Base-by-base conservation (phyloP, 2,329 filamentous ascomycete genomes). In the Coleophoma crateriformis region DNA sequence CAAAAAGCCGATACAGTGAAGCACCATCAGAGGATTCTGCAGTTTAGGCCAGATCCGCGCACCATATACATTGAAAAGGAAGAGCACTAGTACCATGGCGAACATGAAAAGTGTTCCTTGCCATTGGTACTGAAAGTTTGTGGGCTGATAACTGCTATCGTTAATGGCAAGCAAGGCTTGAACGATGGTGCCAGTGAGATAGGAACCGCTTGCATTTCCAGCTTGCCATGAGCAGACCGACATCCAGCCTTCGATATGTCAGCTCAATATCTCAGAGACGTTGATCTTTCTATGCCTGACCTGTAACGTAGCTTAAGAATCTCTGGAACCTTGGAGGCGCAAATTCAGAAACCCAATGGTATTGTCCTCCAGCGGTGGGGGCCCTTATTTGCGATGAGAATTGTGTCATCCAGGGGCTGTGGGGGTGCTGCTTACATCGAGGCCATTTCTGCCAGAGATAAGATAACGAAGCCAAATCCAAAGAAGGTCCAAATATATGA, bases 301-400 rank as follows among this genome's bases (percentile, higher is more conserved):
- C 73, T 13, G 72, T 72, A 7, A 77, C 60, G 55, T 81, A 82
- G 51, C 75, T 78, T 2, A 82, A 64, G 37, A 74, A 71, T 50
- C 73, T 76, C 54, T 81, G 76, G 44, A 69, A 66, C 39, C 63
- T 63, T 0, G 61, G 64, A 0, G 76, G 72, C 0, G 75, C 70
- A 52, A 79, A 77, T 46, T 77, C 74, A 1, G 71, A 77, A 1
- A 79, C 75, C 77, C 76, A 80, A 54, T 78, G 75, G 51, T 80
- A 81, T 54, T 81, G 77, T 4, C 78, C 78, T 19, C 78, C 78
- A 3, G 72, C 71, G 0, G 75, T 81, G 0, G 79, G 79, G 3
- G 76, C 76, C 68, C 41, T 44, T 7, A 17, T 6, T 22, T 41
- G 45, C 8, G 8, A 35, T 11, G n/a, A 10, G 17, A 35, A 39